Base-by-base conservation (phyloP, 495 filamentous ascomycete genomes). In the Penicillium malachiteum region DNA sequence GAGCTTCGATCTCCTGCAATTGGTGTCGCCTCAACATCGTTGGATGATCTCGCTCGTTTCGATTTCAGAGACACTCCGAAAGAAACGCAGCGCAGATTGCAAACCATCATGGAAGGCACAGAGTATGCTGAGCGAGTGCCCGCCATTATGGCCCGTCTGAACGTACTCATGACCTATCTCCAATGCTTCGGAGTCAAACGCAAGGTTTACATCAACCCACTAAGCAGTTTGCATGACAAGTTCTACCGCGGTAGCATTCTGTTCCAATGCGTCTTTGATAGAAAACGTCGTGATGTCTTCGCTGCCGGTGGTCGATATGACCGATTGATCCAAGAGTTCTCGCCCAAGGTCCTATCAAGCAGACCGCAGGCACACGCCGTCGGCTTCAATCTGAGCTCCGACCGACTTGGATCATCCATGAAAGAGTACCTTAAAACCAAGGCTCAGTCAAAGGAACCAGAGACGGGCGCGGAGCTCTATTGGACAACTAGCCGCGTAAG, bases 241-340 rank as follows among this genome's bases (percentile, higher is more conserved):
- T 96, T 97, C 70, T 98, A 94, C 72, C 78, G 82, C 37, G 90
- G 90, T 8, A 91, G 92, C 35, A 77, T 97, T 17, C 73, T 97
- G 26, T 98, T 98, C 66, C 87, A 95, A 58, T 97, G 92, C 58
- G 70, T 97, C 1, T 92, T 91, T 60, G 95, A 97, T 70, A 87
- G 80, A 52, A 96, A 93, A 69, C 84, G 84, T 58, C 77, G 81
- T 31, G 88, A 94, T 59, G 89, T 97, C 9, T 91, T 98, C 60
- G 94, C 93, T 1, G 94, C 92, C 34, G 94, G 94, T 46, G 94
- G 94, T 30, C 86, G 94, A 30, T 98, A 97, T 68, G 94, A 98
- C 66, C 80, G 81, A 17, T 74, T 98, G 41, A 93, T 98, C 35
- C 72, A 75, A 48, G 72, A 78, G 33, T 76, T 76, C 21, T 63